A percentile compares a stretch with the other conserved stretches of the same genome.
These are phyloP conservation scores for Ogataea corticis DNA, from an alignment of 805 yeast species.

Conservation along the genomic window DNA sequence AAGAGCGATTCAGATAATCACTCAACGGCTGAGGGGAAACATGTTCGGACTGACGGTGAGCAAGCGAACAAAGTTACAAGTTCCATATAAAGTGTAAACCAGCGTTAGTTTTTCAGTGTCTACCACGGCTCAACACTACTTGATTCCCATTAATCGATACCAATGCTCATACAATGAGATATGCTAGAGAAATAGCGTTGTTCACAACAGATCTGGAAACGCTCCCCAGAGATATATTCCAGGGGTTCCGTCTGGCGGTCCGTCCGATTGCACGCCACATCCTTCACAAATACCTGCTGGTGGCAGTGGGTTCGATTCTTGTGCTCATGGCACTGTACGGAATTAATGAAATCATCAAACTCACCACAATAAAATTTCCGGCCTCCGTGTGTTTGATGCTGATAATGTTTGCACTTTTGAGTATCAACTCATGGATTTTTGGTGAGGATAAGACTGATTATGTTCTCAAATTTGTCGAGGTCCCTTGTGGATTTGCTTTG, in stretches of 20 bases:
- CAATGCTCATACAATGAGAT: background rate
- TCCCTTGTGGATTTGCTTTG: conserved; percentile 67
- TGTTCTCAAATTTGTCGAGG: conserved; percentile 42
- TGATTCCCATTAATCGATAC: background rate
- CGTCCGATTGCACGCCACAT: conserved; percentile 32
- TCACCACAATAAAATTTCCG: conserved; percentile 58
- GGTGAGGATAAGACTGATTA: conserved; percentile 36
- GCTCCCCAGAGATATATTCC: background rate
- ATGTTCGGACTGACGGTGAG: background rate
- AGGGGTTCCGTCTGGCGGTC: conserved; percentile 4
- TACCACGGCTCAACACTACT: too few species aligned
- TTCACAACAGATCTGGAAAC: conserved; percentile 1
- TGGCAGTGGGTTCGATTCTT: conserved; percentile 50
- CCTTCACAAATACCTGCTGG: conserved; percentile 44
- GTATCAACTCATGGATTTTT: conserved; percentile 37
- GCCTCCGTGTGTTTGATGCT: conserved; percentile 73
- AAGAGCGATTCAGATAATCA: background rate
- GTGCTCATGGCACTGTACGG: conserved; percentile 53
- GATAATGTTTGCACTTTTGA: conserved; percentile 49
- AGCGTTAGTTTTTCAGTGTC: background rate
- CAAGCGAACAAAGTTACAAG: background rate
- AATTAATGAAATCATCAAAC: conserved; percentile 45
- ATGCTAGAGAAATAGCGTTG: background rate
- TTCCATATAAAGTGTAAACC: background rate
- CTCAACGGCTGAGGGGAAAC: background rate